Evolutionary conservation across 2,329 filamentous ascomycete species (phyloP).

Genomic region (Colletotrichum ledebouriae): DNA sequence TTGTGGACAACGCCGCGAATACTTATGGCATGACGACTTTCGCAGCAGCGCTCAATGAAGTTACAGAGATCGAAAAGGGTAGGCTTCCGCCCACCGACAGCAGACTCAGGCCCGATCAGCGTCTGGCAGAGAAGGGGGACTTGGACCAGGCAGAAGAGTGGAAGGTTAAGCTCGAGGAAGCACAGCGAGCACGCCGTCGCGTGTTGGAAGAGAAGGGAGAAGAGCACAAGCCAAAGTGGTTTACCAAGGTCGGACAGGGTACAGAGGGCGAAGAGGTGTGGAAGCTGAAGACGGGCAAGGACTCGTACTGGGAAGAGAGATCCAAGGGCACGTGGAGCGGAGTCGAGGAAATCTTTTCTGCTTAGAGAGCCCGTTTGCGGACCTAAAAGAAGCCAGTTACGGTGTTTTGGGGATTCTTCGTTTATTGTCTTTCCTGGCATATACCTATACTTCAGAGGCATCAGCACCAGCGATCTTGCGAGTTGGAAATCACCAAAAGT

Average conservation of each 20-base stretch:
- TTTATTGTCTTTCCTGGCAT: constrained; percentile 14
- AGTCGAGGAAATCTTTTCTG: constrained; percentile 63
- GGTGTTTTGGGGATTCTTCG: constrained; percentile 2
- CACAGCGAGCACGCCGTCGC: constrained; percentile 80
- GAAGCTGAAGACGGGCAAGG: constrained; percentile 83
- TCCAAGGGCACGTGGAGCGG: constrained; percentile 75
- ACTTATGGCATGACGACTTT: constrained; percentile 92
- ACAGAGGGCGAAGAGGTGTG: constrained; percentile 76
- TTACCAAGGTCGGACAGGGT: constrained; percentile 75
- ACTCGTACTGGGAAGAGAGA: constrained; percentile 94
- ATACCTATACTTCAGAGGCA: neutral
- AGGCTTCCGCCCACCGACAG: constrained; percentile 86
- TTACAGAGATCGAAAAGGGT: constrained; percentile 82
- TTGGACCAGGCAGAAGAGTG: constrained; percentile 86
- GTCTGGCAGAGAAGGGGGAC: constrained; percentile 83
- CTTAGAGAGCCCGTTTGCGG: constrained; percentile 1
- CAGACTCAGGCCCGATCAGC: constrained; percentile 87
- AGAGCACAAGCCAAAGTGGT: constrained; percentile 84
- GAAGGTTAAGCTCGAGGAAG: constrained; percentile 88
- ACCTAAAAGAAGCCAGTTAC: constrained; percentile 7
- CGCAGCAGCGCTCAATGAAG: constrained; percentile 87
- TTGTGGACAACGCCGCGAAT: constrained; percentile 83
- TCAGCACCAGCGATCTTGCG: constrained; percentile 10
- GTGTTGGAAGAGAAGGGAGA: constrained; percentile 82
- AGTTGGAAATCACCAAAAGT: neutral